Percentiles rank a stretch among this genome's conserved stretches.
These are phyloP conservation scores for Globisporangium megalacanthum DNA, from an alignment of 352 stramenopile species.

Conservation along the genomic window DNA sequence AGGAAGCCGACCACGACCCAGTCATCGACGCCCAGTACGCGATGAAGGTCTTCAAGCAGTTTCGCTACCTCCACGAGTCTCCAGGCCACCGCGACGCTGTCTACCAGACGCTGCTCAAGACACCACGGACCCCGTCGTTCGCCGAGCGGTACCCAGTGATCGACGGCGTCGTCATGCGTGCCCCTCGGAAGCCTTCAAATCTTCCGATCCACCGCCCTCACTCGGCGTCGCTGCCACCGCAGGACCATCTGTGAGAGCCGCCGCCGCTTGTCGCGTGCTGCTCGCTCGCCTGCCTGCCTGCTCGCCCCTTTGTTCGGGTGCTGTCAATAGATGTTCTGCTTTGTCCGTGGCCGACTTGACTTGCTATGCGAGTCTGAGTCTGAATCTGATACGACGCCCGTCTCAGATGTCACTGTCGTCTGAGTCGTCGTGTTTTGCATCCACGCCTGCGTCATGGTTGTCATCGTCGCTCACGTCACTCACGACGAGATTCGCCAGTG, in stretches of 20 bases:
- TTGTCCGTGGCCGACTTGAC: conserved; percentile 1
- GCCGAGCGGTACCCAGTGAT: conserved; percentile 77
- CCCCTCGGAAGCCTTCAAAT: conserved; percentile 49
- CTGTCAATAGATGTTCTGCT: conserved; percentile 16
- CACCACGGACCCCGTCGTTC: conserved; percentile 79
- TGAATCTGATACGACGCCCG: not conserved
- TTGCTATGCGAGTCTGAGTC: conserved; percentile 3
- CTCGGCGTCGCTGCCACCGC: not conserved
- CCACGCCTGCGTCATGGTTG: conserved; percentile 23
- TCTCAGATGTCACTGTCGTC: conserved; percentile 60
- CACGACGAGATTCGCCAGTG: conserved; percentile 33
- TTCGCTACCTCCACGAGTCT: conserved; percentile 74
- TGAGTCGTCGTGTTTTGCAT: conserved; percentile 28
- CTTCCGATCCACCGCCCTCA: conserved; percentile 26
- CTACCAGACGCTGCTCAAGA: conserved; percentile 77
- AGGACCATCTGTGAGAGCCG: conserved; percentile 7
- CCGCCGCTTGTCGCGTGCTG: not conserved
- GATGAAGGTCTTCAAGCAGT: conserved; percentile 89
- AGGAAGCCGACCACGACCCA: conserved; percentile 77
- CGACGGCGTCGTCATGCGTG: conserved; percentile 77
- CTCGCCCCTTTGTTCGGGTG: not conserved
- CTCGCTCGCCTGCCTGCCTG: not conserved
- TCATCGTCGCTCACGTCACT: conserved; percentile 45
- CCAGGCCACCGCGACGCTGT: conserved; percentile 71
- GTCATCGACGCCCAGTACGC: conserved; percentile 83